Evolutionary conservation across 495 filamentous ascomycete genomes (phyloP).

Genomic region (Amorphotheca resinae): DNA sequence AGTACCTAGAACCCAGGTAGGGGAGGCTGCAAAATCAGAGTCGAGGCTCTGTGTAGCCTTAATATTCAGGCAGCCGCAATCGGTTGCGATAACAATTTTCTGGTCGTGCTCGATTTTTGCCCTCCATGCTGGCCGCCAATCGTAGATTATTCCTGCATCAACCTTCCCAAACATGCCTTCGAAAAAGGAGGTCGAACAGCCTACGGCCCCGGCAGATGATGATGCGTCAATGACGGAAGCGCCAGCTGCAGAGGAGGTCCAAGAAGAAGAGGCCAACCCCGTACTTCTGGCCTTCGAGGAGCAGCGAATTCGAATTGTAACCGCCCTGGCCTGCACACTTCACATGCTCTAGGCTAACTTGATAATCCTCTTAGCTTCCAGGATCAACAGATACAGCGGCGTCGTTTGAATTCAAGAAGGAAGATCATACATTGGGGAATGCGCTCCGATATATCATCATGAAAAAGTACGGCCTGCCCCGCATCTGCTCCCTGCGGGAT

Average conservation of each 20-base stretch:
- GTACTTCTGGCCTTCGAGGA: slow-evolving; percentile 30
- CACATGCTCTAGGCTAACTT: slow-evolving; percentile 32
- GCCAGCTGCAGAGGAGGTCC: slow-evolving; percentile 24
- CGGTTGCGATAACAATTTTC: too few species aligned
- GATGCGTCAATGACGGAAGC: slow-evolving; percentile 44
- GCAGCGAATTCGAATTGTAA: slow-evolving; percentile 44
- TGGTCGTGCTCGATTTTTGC: too few species aligned
- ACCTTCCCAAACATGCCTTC: slow-evolving; percentile 13
- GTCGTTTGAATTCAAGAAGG: slow-evolving; percentile 75
- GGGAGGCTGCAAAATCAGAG: too few species aligned
- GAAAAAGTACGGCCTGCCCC: slow-evolving; percentile 64
- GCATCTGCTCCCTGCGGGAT: neutral
- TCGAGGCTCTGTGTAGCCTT: too few species aligned
- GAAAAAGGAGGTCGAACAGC: slow-evolving; percentile 8
- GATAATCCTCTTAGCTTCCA: too few species aligned
- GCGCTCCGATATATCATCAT: slow-evolving; percentile 89
- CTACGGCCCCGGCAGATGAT: slow-evolving; percentile 20
- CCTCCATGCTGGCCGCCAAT: too few species aligned
- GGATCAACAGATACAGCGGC: slow-evolving; percentile 56
- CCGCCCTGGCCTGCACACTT: neutral
- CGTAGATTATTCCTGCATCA: too few species aligned
- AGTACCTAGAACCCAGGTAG: too few species aligned
- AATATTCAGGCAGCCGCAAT: too few species aligned
- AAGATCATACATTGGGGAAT: slow-evolving; percentile 94
- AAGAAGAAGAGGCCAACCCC: slow-evolving; percentile 26